Conservation (phyloP, 495 filamentous ascomycete genomes). For the Hyaloscypha bicolor region DNA sequence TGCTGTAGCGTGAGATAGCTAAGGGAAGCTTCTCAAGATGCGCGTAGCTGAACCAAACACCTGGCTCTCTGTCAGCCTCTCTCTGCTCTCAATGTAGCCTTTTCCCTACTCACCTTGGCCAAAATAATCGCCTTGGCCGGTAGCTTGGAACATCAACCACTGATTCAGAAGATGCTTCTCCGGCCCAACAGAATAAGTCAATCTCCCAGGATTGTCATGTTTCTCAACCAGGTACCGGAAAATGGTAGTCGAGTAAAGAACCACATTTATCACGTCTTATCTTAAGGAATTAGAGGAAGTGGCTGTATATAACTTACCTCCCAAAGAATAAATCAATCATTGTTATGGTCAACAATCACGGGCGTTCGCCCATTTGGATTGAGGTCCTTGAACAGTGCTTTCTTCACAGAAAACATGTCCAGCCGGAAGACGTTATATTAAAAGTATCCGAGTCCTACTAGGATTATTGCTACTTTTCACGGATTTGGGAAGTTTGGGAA, state of each 20-base stretch:
- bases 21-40: conserved; percentile 48
- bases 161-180: conserved; percentile 43
- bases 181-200: conserved; percentile 48
- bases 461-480: conserved; percentile 62
- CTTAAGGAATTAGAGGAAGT: no score
- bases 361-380: conserved; percentile 46
- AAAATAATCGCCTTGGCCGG: conserved; percentile 52
- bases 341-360: conserved; percentile 63
- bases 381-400: conserved; percentile 24
- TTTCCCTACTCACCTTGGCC: conserved; percentile 42
- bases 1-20: conserved; percentile 49
- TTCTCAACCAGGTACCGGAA: conserved; percentile 69
- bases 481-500: conserved; percentile 41
- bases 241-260: conserved; percentile 68
- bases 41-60: conserved; percentile 43
- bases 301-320: not conserved
- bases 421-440: conserved; percentile 50
- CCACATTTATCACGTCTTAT: no score
- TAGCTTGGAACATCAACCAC: conserved; percentile 49
- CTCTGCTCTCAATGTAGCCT: no score
- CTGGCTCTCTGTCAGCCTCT: no score
- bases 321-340: conserved; percentile 14
- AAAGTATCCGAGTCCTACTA: conserved; percentile 62
- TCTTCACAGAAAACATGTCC: conserved; percentile 37
- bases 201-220: conserved; percentile 63